Conservation (phyloP, 306 rosid species). For the Ammopiptanthus mongolicus region DNA sequence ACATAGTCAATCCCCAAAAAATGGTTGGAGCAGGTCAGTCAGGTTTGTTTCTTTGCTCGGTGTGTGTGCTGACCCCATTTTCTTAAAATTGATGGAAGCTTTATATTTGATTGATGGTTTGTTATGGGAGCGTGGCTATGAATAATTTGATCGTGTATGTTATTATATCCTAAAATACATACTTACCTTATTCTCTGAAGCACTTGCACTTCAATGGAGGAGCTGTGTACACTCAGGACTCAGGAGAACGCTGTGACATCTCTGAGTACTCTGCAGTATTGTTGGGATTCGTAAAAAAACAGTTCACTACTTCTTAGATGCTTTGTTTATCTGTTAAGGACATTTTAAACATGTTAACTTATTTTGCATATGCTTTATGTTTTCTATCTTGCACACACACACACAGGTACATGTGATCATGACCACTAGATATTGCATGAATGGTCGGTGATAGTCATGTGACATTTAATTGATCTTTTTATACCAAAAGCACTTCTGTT, state of each 20-base stretch:
- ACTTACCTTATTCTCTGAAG: background rate
- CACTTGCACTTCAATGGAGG: background rate
- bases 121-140: constrained; percentile 1
- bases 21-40: constrained; percentile 62
- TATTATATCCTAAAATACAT: background rate
- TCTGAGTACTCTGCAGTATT: background rate
- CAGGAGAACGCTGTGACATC: background rate
- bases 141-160: background rate
- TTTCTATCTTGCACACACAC: background rate
- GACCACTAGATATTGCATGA: background rate
- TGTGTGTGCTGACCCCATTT: constrained; percentile 7
- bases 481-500: background rate
- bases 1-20: constrained; percentile 64
- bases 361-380: background rate
- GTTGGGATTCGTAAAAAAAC: background rate
- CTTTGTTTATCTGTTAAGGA: background rate
- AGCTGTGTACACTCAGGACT: background rate
- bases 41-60: constrained; percentile 38
- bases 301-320: background rate
- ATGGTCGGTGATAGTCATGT: background rate
- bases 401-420: background rate
- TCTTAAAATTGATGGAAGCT: constrained; percentile 19
- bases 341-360: background rate
- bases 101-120: background rate
- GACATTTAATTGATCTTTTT: background rate